Base-by-base conservation (phyloP, 257 asterid genomes). In the Nicotiana sylvestris region DNA sequence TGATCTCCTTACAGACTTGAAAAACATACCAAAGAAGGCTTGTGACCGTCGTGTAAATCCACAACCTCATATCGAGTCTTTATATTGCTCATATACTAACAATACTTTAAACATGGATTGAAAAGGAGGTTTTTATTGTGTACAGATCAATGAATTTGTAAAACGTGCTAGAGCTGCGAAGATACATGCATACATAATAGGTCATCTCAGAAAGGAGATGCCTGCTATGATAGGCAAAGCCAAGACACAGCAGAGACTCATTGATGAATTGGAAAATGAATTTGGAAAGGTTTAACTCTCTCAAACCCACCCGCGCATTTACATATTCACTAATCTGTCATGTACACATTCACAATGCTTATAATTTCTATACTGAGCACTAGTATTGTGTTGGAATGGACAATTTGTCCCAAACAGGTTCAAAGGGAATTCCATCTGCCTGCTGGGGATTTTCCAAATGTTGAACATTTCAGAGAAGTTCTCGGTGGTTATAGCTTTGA, bases 141-240 rank as follows among this genome's bases (percentile, higher is more conserved):
- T 86, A 86, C 94, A 96, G 98, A 94, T 96, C 83, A 94, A 96
- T 60, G 99, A 94, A 87, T 96, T 93, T 82, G 98, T 94, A 12
- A 96, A 96, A 87, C 98, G 99, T 30, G 95, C 98, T 29, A 89
- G 98, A 90, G 97, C 98, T 70, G 99, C 97, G 61, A 96, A 96
- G 88, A 94, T 94, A 80, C 99, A 96, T 86, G 92, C 98, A 82
- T 96, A 90, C 87, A 94, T 96, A 4, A 93, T 96, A 27, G 84
- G 98, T 79, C 99, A 96, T 89, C 87, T 96, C 53, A 96, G 85
- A 86, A 92, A 86, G 85, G 97, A 94, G 85, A 96, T 96, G 99
- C 99, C 99, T 82, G 95, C 96, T 46, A 92, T 96, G 98, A 93
- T 96, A 90, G 99, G 99, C 79, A 96, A 96, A 86, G 92, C 98